These are phyloP conservation scores for Corylus avellana DNA, from an alignment of 306 rosid species.

Conservation along the genomic window DNA sequence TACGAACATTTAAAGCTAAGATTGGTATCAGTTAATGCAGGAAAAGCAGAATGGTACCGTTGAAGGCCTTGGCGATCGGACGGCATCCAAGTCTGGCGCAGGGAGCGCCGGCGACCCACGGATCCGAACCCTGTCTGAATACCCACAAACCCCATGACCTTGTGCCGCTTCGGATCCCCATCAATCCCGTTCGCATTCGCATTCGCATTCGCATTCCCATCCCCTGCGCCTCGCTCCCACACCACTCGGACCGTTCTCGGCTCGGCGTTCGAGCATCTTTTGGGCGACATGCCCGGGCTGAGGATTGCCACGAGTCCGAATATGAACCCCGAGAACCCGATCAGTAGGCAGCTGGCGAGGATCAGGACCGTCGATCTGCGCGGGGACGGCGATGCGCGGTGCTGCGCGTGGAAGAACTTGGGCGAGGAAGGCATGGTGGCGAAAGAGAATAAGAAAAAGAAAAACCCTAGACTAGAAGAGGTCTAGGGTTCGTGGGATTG, in stretches of 20 bases:
- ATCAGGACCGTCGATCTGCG: conserved; percentile 54
- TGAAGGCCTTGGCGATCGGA: conserved; percentile 75
- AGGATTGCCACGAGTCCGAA: conserved; percentile 42
- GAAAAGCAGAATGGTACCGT: conserved; percentile 47
- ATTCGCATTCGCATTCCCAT: background rate
- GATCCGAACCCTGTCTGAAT: conserved; percentile 88
- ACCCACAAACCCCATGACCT: conserved; percentile 91
- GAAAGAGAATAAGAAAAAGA: background rate
- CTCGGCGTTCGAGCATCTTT: conserved; percentile 29
- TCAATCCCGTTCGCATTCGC: background rate
- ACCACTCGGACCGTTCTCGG: conserved; percentile 72
- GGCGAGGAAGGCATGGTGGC: conserved; percentile 62
- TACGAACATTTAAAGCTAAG: background rate
- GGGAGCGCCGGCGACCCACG: conserved; percentile 61
- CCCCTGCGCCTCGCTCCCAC: conserved; percentile 58
- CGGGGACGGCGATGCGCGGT: conserved; percentile 31
- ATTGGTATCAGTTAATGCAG: background rate
- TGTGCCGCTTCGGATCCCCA: conserved; percentile 41
- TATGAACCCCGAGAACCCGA: conserved; percentile 52
- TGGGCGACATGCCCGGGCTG: conserved; percentile 20
- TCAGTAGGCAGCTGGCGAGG: conserved; percentile 35
- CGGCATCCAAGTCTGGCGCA: conserved; percentile 95
- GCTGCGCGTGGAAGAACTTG: conserved; percentile 51
- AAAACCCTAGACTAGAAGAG: conserved; percentile 26
- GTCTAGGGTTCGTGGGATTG: background rate